These are phyloP conservation scores for Mycena chlorophos DNA, from an alignment of 768 basidiomycete species.

Conservation along the genomic window DNA sequence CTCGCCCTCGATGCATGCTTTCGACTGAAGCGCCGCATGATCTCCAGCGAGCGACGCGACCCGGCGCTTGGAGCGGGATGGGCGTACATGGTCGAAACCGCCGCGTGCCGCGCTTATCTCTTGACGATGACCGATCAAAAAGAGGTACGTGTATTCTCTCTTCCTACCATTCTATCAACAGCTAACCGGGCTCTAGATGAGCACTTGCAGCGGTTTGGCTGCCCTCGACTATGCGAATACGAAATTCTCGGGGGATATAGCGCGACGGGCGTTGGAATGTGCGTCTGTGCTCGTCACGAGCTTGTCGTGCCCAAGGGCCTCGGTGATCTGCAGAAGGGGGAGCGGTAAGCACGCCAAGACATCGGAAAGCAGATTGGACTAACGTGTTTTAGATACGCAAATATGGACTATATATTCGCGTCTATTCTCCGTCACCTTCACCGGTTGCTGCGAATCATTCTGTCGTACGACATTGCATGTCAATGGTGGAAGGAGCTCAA, in stretches of 20 bases:
- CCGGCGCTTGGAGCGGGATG: constrained; percentile 8
- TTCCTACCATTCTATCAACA: background rate
- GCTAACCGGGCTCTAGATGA: constrained; percentile 18
- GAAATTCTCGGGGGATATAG: constrained; percentile 22
- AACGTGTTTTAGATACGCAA: constrained; percentile 31
- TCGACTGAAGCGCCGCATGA: constrained; percentile 7
- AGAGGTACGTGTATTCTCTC: constrained; percentile 14
- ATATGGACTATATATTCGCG: constrained; percentile 15
- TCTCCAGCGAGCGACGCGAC: constrained; percentile 6
- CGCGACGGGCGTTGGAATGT: constrained; percentile 22
- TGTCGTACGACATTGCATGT: constrained; percentile 32
- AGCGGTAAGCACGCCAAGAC: constrained; percentile 24
- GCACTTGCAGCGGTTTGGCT: constrained; percentile 23
- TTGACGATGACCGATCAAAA: constrained; percentile 6
- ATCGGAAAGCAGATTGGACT: background rate
- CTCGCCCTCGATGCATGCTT: constrained; percentile 9
- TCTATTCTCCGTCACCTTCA: constrained; percentile 19
- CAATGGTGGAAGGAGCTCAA: constrained; percentile 28
- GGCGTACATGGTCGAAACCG: constrained; percentile 17
- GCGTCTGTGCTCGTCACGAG: constrained; percentile 26
- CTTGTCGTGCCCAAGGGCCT: constrained; percentile 22
- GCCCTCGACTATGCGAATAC: constrained; percentile 15
- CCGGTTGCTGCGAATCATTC: background rate
- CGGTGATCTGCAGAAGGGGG: constrained; percentile 32
- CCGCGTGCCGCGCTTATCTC: constrained; percentile 5